Evolutionary conservation across 2,329 filamentous ascomycete genomes (phyloP), one percentile per base, ranked within the genome.

Genomic region (Mycosphaerella sp.): DNA sequence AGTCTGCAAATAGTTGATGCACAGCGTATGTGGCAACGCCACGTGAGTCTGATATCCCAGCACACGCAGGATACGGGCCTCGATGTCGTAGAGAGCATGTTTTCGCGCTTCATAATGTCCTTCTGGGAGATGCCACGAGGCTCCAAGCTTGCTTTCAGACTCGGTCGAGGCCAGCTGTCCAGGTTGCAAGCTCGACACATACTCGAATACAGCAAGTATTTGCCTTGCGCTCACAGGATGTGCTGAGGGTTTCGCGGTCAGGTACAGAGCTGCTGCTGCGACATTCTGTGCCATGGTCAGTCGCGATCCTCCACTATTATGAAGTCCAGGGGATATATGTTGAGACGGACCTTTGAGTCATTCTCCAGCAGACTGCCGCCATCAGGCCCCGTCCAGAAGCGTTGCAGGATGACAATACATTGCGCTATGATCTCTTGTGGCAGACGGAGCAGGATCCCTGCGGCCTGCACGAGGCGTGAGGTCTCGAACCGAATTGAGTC

Each of bases 1-100:
- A 0, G 91, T 86, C 72, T 97, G 92, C 1, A 97, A 81, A 68
- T 97, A 98, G 5, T 91, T 96, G 54, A 97, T 80, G 55, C 88
- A 88, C 11, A 97, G 80, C 0, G 87, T 81, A 66, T 97, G 89
- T 0, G 93, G 93, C 0, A 96, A 78, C 1, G 88, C 83, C 9
- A 95, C 88, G 62, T 93, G 88, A 1, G 85, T 87, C 64, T 95
- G 81, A 70, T 95, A 97, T 11, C 84, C 84, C 0, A 96, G 76
- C 0, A 82, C 78, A 56, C 83, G 82, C 1, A 97, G 78, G 14
- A 97, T 82, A 40, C 84, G 81, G 3, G 86, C 81, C 71, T 98
- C 93, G 46, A 85, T 79, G n/a, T 79, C 74, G 43, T 95, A 78
- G 4, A 97, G 76, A 11, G 78, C 76, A 17, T 76, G 72, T 60